Evolutionary conservation across 495 filamentous ascomycete genomes (phyloP), one percentile per base, ranked within the genome.

Genomic region (Podospora tetraspora): DNA sequence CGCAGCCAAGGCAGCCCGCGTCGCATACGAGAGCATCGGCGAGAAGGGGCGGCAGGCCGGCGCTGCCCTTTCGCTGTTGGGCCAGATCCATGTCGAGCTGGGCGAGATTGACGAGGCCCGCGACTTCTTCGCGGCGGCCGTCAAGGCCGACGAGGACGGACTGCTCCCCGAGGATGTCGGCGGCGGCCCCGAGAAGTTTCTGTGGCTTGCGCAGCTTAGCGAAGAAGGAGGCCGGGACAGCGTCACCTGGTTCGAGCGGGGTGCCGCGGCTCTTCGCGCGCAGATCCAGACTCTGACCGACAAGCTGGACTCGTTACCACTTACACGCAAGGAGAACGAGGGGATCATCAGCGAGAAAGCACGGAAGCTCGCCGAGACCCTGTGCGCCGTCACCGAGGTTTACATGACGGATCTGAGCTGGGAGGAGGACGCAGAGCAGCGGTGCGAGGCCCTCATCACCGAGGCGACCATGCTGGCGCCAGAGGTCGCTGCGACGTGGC

Each of bases 331-430:
- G 23, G 78, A 86, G 65, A 77, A 83, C 68, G 72, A 76, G 56
- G 70, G 78, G 10, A 63, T 78, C 21, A 67, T 88, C 25, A 84
- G 83, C 22, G 90, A 95, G 74, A 91, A 93, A 80, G 88, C 88
- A 74, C 81, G 78, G 61, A 93, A 94, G 75, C 79, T 98, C 52
- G 91, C 92, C 1, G 91, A 89, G 69, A 92, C 93, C 5, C 84
- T 99, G 29, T 98, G 96, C 78, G 91, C 90, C 2, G 88, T 97
- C 65, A 87, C 91, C 0, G 96, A 99, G 78, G 90, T 97, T 34
- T 98, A 97, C 77, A 99, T 99, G 96, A 98, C 93, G 30, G 96
- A 99, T 81, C 84, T 99, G 69, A 83, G 91, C 25, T 96, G 92
- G 91, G 92, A 96, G 77, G 88, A 89, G 61, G 92, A 96, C 70